Evolutionary conservation across 371 early-diverging fungal genomes (phyloP).

Genomic region (Mucor mucedo): DNA sequence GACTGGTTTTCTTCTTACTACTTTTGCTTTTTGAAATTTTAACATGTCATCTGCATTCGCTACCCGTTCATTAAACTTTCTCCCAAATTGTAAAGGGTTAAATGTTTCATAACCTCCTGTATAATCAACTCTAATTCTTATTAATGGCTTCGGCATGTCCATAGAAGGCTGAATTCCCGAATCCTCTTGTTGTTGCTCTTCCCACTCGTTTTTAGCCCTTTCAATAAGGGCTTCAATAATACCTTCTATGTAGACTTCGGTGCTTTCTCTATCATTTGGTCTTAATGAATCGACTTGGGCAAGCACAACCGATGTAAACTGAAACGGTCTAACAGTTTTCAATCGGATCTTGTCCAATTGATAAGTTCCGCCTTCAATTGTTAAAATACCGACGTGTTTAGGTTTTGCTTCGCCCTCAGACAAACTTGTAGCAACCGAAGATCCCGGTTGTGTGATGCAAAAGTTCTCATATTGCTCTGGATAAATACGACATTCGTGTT

Average conservation of each 20-base stretch:
- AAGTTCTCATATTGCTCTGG: slow-evolving; percentile 74
- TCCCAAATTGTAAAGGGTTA: slow-evolving; percentile 87
- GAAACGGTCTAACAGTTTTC: slow-evolving; percentile 87
- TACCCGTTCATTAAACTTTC: slow-evolving; percentile 79
- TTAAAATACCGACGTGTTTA: slow-evolving; percentile 86
- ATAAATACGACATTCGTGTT: slow-evolving; percentile 94
- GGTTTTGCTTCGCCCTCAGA: slow-evolving; percentile 86
- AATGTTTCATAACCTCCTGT: slow-evolving; percentile 80
- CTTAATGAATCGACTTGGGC: slow-evolving; percentile 48
- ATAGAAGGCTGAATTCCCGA: slow-evolving; percentile 21
- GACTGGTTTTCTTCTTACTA: neutral
- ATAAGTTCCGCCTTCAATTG: slow-evolving; percentile 68
- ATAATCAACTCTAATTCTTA: slow-evolving; percentile 89
- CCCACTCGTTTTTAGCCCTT: slow-evolving; percentile 68
- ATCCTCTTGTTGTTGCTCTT: slow-evolving; percentile 33
- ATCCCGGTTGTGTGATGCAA: slow-evolving; percentile 94
- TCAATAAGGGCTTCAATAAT: slow-evolving; percentile 73
- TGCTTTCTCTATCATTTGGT: slow-evolving; percentile 43
- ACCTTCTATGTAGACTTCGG: slow-evolving; percentile 52
- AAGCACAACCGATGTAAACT: slow-evolving; percentile 77
- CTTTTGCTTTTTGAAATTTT: slow-evolving; percentile 60
- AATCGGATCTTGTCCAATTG: slow-evolving; percentile 77
- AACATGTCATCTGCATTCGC: slow-evolving; percentile 97
- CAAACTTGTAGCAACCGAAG: slow-evolving; percentile 96
- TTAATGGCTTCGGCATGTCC: slow-evolving; percentile 72